These are phyloP conservation scores for Blastobotrys peoriensis DNA, from an alignment of 805 yeast species.

Conservation along the genomic window DNA sequence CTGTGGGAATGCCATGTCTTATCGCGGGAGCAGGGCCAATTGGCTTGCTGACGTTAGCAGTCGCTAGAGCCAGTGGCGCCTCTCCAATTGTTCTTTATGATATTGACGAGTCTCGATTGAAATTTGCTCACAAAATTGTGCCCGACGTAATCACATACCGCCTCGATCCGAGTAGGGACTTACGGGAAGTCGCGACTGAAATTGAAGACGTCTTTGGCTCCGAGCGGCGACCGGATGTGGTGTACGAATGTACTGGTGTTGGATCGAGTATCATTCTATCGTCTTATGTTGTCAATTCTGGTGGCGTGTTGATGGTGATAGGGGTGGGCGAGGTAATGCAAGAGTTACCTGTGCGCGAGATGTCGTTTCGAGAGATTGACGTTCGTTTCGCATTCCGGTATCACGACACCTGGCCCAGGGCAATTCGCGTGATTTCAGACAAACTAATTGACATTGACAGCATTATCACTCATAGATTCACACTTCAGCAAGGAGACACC, in stretches of 20 bases:
- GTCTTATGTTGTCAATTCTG: conserved; percentile 47
- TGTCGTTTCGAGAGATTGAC: conserved; percentile 58
- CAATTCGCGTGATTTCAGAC: conserved; percentile 20
- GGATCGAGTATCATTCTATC: conserved; percentile 66
- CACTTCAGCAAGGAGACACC: conserved; percentile 64
- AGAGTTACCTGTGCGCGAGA: conserved; percentile 65
- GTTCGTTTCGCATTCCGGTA: conserved; percentile 74
- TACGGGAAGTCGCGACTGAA: background rate
- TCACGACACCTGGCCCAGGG: conserved; percentile 58
- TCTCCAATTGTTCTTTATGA: conserved; percentile 63
- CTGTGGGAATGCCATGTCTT: conserved; percentile 45
- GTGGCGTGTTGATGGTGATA: conserved; percentile 69
- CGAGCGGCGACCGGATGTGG: conserved; percentile 42
- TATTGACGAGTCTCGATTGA: conserved; percentile 57
- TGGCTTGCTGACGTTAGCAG: conserved; percentile 64
- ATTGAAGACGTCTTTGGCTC: conserved; percentile 16
- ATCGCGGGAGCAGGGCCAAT: conserved; percentile 49
- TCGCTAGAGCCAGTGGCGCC: conserved; percentile 64
- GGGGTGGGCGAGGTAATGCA: conserved; percentile 69
- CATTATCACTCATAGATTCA: conserved; percentile 65
- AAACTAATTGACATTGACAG: conserved; percentile 49
- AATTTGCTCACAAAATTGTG: conserved; percentile 72
- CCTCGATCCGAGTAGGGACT: conserved; percentile 62
- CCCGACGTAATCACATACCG: conserved; percentile 70
- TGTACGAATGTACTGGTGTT: conserved; percentile 81